phyloP scores from a whole-genome alignment of 192 early-diverging fungal species.

The Lobosporangium transversale region DNA sequence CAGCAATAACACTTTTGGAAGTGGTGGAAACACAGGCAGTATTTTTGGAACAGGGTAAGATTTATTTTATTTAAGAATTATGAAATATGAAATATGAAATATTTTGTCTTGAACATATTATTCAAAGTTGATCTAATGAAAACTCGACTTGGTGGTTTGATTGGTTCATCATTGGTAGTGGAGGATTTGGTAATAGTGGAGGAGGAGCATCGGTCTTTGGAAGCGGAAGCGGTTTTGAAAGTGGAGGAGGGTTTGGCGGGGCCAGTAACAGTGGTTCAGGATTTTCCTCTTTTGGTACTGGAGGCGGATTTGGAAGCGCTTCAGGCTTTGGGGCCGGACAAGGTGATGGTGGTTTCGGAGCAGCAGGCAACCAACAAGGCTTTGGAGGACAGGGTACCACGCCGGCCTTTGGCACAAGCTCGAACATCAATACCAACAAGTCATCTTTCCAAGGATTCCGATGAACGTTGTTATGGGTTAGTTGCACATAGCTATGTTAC shows the following conservation, averaged over 20 bases:
- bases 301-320: not conserved
- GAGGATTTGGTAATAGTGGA: constrained; percentile 18
- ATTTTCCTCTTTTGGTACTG: not conserved
- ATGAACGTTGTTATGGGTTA: not conserved
- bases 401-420: not conserved
- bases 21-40: not conserved
- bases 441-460: not conserved
- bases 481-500: too few species aligned
- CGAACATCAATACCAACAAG: not conserved
- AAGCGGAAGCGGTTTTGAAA: not conserved
- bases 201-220: constrained; percentile 8
- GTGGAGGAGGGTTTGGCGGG: constrained; percentile 10
- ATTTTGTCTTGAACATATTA: too few species aligned
- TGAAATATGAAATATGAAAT: too few species aligned
- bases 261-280: not conserved
- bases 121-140: too few species aligned
- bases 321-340: not conserved
- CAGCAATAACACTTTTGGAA: constrained; percentile 3
- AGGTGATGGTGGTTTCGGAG: not conserved
- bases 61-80: too few species aligned
- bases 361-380: not conserved
- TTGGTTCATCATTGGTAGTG: too few species aligned
- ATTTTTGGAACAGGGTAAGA: constrained; percentile 25
- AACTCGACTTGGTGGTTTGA: too few species aligned
- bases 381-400: not conserved